Percentiles rank a stretch among this genome's conserved stretches.
Evolutionary conservation across 306 rosid species (phyloP).

Genomic region (Dryas alaskensis): DNA sequence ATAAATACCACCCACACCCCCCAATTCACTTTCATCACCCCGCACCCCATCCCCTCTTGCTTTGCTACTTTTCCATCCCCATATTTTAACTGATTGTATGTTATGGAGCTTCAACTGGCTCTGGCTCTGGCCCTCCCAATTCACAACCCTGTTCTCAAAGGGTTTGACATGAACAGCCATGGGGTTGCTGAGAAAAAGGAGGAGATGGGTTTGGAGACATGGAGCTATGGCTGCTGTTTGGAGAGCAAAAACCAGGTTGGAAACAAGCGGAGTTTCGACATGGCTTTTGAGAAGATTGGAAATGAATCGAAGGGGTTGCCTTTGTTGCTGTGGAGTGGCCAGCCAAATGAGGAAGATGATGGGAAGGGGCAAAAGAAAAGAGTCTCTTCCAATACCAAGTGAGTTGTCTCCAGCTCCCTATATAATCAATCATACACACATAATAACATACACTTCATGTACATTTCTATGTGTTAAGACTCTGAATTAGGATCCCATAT

Average conservation of each 20-base stretch:
- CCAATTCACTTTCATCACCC: neutral
- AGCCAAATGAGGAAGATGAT: constrained; percentile 63
- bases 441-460: no score
- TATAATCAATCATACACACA: no score
- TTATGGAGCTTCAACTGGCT: constrained; percentile 69
- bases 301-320: constrained; percentile 29
- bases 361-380: constrained; percentile 34
- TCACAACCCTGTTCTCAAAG: constrained; percentile 30
- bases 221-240: neutral
- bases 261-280: constrained; percentile 59
- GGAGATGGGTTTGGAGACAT: constrained; percentile 18
- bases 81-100: neutral
- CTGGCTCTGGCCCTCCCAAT: constrained; percentile 51
- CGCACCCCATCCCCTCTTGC: neutral
- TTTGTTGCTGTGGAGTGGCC: constrained; percentile 62
- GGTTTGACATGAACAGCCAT: constrained; percentile 31
- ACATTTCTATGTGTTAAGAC: no score
- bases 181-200: constrained; percentile 11
- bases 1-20: constrained; percentile 17
- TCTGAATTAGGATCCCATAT: no score
- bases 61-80: constrained; percentile 3
- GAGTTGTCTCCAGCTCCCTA: constrained; percentile 17
- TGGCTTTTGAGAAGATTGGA: constrained; percentile 42
- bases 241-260: constrained; percentile 28
- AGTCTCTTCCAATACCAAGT: constrained; percentile 40